phyloP scores from a whole-genome alignment of 192 early-diverging fungal species.

The Coemansia sp. region DNA sequence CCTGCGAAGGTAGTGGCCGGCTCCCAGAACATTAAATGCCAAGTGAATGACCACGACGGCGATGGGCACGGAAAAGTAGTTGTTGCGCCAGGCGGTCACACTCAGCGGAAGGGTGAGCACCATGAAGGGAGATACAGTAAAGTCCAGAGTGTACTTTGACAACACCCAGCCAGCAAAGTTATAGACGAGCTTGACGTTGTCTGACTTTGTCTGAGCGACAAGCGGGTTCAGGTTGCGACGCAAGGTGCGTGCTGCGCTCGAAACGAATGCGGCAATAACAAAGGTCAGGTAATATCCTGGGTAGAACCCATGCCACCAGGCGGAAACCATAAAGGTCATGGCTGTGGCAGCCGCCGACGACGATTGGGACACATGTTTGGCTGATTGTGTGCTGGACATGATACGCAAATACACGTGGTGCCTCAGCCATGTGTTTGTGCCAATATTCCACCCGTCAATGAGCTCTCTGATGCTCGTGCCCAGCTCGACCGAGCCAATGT shows the following conservation, averaged over 20 bases:
- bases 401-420: conserved; percentile 82
- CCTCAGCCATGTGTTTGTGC: conserved; percentile 84
- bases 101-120: conserved; percentile 58
- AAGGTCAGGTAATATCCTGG: conserved; percentile 82
- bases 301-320: conserved; percentile 96
- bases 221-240: conserved; percentile 56
- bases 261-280: conserved; percentile 58
- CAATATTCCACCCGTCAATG: conserved; percentile 88
- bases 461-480: conserved; percentile 72
- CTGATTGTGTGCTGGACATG: background rate
- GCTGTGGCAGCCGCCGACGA: conserved; percentile 58
- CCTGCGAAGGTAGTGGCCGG: conserved; percentile 15
- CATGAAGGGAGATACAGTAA: conserved; percentile 68
- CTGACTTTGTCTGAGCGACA: background rate
- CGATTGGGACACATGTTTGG: conserved; percentile 1
- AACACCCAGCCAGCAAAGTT: conserved; percentile 68
- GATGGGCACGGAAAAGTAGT: conserved; percentile 65
- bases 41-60: conserved; percentile 50
- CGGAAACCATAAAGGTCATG: conserved; percentile 76
- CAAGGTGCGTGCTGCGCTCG: conserved; percentile 57
- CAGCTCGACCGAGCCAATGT: conserved; percentile 70
- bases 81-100: conserved; percentile 59
- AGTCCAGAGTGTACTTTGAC: conserved; percentile 68
- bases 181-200: conserved; percentile 57
- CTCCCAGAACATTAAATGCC: conserved; percentile 25